phyloP scores from a whole-genome alignment of 345 rosid genomes.

The Mangifera indica region DNA sequence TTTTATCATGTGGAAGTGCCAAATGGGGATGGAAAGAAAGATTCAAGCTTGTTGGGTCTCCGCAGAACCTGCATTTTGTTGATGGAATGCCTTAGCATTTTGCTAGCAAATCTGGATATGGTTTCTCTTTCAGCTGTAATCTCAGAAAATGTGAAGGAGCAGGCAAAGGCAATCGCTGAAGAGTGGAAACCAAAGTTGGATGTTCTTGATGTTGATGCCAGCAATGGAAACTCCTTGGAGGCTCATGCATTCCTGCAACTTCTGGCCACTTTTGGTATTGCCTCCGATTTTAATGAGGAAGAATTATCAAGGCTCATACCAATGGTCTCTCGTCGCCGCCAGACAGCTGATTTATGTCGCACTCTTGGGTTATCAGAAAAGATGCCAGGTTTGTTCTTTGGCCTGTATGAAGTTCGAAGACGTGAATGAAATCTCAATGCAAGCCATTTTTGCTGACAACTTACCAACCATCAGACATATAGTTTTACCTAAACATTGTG shows the following conservation, averaged over 20 bases:
- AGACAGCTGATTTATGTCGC: conserved; percentile 89
- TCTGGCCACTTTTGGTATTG: conserved; percentile 80
- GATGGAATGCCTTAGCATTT: conserved; percentile 93
- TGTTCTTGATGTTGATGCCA: conserved; percentile 70
- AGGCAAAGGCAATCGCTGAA: conserved; percentile 77
- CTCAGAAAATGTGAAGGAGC: conserved; percentile 61
- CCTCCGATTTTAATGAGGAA: conserved; percentile 72
- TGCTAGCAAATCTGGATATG: conserved; percentile 51
- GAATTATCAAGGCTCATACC: conserved; percentile 76
- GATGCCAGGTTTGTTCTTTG: conserved; percentile 82
- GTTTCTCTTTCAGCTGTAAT: conserved; percentile 51
- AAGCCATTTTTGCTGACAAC: no score
- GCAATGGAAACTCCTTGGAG: conserved; percentile 97
- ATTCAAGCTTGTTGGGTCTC: conserved; percentile 77
- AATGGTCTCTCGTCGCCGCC: conserved; percentile 99
- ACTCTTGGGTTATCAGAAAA: conserved; percentile 82
- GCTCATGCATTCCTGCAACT: conserved; percentile 99
- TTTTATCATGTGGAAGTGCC: conserved; percentile 69
- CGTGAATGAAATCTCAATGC: not conserved
- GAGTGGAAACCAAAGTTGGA: conserved; percentile 91
- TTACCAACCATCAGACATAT: no score
- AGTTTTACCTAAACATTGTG: no score
- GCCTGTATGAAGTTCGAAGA: conserved; percentile 6
- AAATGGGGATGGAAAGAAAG: conserved; percentile 80
- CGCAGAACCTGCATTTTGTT: conserved; percentile 98